A percentile compares a stretch with the other conserved stretches of the same genome.
These are phyloP conservation scores for Pleurotus pulmonarius DNA, from an alignment of 768 basidiomycete genomes.

Conservation along the genomic window DNA sequence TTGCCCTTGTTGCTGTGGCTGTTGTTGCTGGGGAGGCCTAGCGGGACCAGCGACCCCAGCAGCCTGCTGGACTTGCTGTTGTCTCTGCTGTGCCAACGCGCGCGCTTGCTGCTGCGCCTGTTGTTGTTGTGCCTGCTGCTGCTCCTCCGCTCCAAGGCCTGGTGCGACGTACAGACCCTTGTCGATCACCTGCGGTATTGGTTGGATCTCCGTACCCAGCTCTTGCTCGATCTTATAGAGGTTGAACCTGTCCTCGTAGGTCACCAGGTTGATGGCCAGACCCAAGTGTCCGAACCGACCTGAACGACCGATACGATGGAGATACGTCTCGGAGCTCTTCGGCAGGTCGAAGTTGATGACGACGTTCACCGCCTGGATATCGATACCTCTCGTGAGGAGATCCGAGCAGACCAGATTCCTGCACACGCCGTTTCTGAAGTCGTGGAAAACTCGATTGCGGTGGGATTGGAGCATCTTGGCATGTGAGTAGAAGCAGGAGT, in stretches of 20 bases:
- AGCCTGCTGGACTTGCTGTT: slow-evolving; percentile 19
- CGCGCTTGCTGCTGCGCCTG: slow-evolving; percentile 28
- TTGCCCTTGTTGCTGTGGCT: slow-evolving; percentile 24
- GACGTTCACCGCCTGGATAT: slow-evolving; percentile 99
- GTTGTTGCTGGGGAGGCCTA: slow-evolving; percentile 2
- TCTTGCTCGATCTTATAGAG: slow-evolving; percentile 98
- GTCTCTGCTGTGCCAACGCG: slow-evolving; percentile 27
- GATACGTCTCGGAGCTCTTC: slow-evolving; percentile 97
- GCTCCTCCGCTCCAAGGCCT: slow-evolving; percentile 40
- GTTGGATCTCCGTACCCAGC: slow-evolving; percentile 95
- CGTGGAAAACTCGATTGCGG: slow-evolving; percentile 99
- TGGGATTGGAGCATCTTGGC: slow-evolving; percentile 99
- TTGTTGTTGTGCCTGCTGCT: slow-evolving; percentile 25
- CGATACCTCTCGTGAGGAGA: slow-evolving; percentile 97
- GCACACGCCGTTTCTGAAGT: slow-evolving; percentile 98
- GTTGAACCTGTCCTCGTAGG: slow-evolving; percentile 97
- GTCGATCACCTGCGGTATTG: slow-evolving; percentile 91
- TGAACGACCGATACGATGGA: slow-evolving; percentile 96
- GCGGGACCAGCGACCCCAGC: slow-evolving; percentile 9
- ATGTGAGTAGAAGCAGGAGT: slow-evolving; percentile 99
- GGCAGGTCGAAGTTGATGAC: slow-evolving; percentile 99
- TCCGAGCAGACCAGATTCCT: slow-evolving; percentile 98
- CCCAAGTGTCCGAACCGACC: slow-evolving; percentile 97
- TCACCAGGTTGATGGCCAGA: slow-evolving; percentile 96
- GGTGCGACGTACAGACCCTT: slow-evolving; percentile 92